Evolutionary conservation across 768 basidiomycete genomes (phyloP), one percentile per base, ranked within the genome.

Genomic region (Tylopilus felleus): DNA sequence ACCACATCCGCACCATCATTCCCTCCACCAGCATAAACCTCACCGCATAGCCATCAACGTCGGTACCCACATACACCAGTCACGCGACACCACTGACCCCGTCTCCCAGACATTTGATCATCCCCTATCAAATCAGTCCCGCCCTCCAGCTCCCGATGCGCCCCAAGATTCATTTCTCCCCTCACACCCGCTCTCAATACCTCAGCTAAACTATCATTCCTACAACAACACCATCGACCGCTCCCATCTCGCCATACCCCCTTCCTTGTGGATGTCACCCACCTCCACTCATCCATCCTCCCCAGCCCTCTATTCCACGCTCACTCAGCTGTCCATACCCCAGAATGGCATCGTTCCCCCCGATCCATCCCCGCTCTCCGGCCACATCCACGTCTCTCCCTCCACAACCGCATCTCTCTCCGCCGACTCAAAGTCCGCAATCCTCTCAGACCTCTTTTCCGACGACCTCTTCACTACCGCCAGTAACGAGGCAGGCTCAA

Each of bases 211-310:
- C 53, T 69, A 69, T 17, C 58, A 65, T 1, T 52, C 60, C 41
- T 70, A 68, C 53, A 57, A 49, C 51, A 55, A 65, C 50, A 62
- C 75, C 60, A 67, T 72, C 65, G 82, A 85, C 62, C 82, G 79
- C 62, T 77, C 78, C 44, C 73, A 75, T 56, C 62, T 75, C 31
- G 79, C 80, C 51, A 73, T 90, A 41, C 86, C 85, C 44, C 88
- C 90, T 4, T 88, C 89, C 38, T 72, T 91, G 38, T 92, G 89
- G 90, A 91, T 92, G 90, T 90, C 90, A 13, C 80, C 88, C 44
- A 73, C 81, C 6, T 78, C 79, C 38, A 67, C 81, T 9, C 69
- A 79, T 14, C 72, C 79, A 5, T 66, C 77, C 21, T 73, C 79
- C 27, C 73, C 79, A 8, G 66, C 75, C 56, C 59, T 67, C 47